Percentiles rank a stretch among this genome's conserved stretches.
Evolutionary conservation across 2,329 filamentous ascomycete species (phyloP).

Genomic region (Neofusicoccum umdonicola): DNA sequence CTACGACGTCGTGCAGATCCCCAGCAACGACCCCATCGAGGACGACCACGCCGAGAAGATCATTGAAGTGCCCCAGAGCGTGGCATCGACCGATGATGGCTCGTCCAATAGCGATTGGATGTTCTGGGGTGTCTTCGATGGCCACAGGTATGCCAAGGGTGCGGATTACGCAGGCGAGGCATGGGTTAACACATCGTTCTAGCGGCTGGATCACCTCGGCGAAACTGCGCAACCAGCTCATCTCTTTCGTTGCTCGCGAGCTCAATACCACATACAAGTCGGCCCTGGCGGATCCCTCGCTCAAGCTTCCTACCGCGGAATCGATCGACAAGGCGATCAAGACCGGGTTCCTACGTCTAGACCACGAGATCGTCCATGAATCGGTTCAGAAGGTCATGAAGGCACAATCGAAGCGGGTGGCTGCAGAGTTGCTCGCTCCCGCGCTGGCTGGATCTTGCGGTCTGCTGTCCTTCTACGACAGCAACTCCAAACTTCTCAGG

Average conservation of each 20-base stretch:
- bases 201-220: conserved; percentile 98
- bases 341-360: conserved; percentile 80
- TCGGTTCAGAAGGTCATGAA: conserved; percentile 90
- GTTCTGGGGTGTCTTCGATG: conserved; percentile 99
- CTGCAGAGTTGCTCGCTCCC: conserved; percentile 86
- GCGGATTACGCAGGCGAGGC: conserved; percentile 26
- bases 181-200: conserved; percentile 20
- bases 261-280: conserved; percentile 89
- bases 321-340: conserved; percentile 91
- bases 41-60: conserved; percentile 99
- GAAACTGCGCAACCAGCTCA: conserved; percentile 87
- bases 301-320: conserved; percentile 68
- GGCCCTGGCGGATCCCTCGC: conserved; percentile 56
- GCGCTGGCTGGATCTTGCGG: conserved; percentile 97
- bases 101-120: conserved; percentile 82
- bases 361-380: conserved; percentile 91
- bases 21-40: conserved; percentile 96
- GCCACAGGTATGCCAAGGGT: conserved; percentile 66
- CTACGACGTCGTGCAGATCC: conserved; percentile 91
- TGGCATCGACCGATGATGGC: conserved; percentile 54
- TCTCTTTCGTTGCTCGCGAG: conserved; percentile 88
- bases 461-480: conserved; percentile 94
- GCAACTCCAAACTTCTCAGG: conserved; percentile 77
- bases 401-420: conserved; percentile 82
- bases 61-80: conserved; percentile 73